These are phyloP conservation scores for Lycium barbarum DNA, from an alignment of 257 asterid species.

Conservation along the genomic window DNA sequence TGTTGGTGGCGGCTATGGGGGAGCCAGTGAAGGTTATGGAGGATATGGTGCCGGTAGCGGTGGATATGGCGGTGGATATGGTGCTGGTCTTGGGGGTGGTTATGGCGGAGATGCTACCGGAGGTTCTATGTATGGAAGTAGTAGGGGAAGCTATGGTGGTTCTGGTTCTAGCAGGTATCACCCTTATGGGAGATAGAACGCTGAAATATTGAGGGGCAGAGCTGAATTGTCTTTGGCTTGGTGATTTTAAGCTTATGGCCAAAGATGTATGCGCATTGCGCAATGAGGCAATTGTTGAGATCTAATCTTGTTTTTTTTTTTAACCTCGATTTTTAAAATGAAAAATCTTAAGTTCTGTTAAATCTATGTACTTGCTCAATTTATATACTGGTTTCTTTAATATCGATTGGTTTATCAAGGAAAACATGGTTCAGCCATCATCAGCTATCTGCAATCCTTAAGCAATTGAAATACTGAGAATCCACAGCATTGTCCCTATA, in stretches of 20 bases:
- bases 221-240: conserved; percentile 23
- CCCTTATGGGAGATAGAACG: conserved; percentile 61
- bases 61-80: conserved; percentile 30
- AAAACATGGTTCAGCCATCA: not conserved
- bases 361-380: not conserved
- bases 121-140: conserved; percentile 38
- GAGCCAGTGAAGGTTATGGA: conserved; percentile 30
- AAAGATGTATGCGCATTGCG: not conserved
- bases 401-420: conserved; percentile 20
- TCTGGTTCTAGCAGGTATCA: conserved; percentile 58
- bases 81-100: conserved; percentile 43
- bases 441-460: not conserved
- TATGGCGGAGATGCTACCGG: conserved; percentile 30
- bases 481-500: not conserved
- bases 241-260: conserved; percentile 4
- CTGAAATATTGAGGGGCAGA: not conserved
- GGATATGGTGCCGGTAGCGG: conserved; percentile 29
- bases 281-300: conserved; percentile 13
- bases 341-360: not conserved
- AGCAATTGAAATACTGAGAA: not conserved
- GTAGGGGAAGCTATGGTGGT: conserved; percentile 47
- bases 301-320: not conserved
- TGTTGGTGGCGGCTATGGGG: conserved; percentile 31
- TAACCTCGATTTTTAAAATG: not conserved
- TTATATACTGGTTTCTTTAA: not conserved